Evolutionary conservation across 345 rosid genomes (phyloP).

Genomic region (Stellera chamaejasme): DNA sequence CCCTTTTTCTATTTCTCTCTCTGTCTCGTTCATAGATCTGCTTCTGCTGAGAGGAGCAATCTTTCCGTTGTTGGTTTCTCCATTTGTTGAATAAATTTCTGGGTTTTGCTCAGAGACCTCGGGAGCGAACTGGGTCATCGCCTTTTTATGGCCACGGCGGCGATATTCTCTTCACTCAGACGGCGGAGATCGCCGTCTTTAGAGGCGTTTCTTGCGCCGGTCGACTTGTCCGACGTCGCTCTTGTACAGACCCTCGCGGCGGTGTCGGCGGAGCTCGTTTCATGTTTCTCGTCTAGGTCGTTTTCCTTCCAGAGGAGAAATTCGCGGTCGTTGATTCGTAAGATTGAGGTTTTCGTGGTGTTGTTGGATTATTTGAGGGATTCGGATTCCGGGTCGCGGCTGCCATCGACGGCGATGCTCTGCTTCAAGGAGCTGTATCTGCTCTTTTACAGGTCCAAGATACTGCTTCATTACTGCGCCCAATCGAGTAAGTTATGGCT

Average conservation of each 20-base stretch:
- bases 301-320: conserved; percentile 63
- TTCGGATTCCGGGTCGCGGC: conserved; percentile 24
- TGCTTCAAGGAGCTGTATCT: conserved; percentile 86
- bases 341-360: conserved; percentile 55
- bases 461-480: conserved; percentile 67
- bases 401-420: conserved; percentile 43
- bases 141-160: conserved; percentile 60
- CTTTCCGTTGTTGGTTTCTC: conserved; percentile 3
- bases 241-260: conserved; percentile 61
- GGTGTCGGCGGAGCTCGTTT: conserved; percentile 51
- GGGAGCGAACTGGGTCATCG: conserved; percentile 6
- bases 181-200: conserved; percentile 71
- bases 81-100: neutral
- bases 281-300: conserved; percentile 29
- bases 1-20: conserved; percentile 1
- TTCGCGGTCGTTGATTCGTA: conserved; percentile 68
- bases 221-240: conserved; percentile 61
- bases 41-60: conserved; percentile 1
- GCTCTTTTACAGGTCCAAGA: conserved; percentile 77
- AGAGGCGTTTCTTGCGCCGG: conserved; percentile 78
- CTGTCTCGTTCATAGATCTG: conserved; percentile 11
- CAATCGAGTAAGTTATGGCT: conserved; percentile 92
- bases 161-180: conserved; percentile 75
- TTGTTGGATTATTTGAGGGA: conserved; percentile 59
- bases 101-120: neutral